Evolutionary conservation across 257 asterid genomes (phyloP), one percentile per base, ranked within the genome.

Genomic region (Penstemon barbatus): DNA sequence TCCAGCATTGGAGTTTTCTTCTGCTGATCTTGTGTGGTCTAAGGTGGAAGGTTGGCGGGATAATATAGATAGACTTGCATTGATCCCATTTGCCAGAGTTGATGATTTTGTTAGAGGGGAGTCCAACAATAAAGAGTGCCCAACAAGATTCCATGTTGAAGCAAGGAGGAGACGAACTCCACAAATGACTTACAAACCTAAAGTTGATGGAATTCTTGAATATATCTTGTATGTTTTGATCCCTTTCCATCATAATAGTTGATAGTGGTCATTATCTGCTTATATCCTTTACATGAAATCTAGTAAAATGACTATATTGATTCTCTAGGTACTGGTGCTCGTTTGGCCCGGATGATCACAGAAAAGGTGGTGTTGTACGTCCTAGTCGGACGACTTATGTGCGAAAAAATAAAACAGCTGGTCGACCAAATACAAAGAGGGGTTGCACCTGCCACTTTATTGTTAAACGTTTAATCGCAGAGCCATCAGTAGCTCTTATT

Each of bases 371-470:
- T 62, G 33, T 82, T 45, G 91, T 93, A 54, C 93, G 99, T 18
- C 97, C 99, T 54, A 94, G 97, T 80, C 82, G 97, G 81, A 81
- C 65, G 49, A 89, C 95, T 18, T 87, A 89, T 61, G 90, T 82
- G 40, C 80, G 87, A 4, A 94, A 94, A 75, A 93, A 87, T 55
- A 91, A 91, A 74, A 44, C 93, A 9, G 79, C 91, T 42, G 99
- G 99, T 63, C 84, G 99, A 63, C 99, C 99, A 55, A 94, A 94
- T 76, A 94, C 99, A 19, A 94, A 94, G 86, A 84, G 97, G 79
- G 97, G 99, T 36, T 94, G 99, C 82, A 86, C 87, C 49, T 94
- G 99, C 78, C 99, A 86, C 74, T 94, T 94, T 75, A 94, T 91
- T 37, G 97, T 90, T 52, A 94, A 94, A 69, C 97, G 97, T 56